A percentile compares a stretch with the other conserved stretches of the same genome.
These are phyloP conservation scores for Colletotrichum agaves DNA, from an alignment of 2,329 filamentous ascomycete genomes.

Conservation along the genomic window DNA sequence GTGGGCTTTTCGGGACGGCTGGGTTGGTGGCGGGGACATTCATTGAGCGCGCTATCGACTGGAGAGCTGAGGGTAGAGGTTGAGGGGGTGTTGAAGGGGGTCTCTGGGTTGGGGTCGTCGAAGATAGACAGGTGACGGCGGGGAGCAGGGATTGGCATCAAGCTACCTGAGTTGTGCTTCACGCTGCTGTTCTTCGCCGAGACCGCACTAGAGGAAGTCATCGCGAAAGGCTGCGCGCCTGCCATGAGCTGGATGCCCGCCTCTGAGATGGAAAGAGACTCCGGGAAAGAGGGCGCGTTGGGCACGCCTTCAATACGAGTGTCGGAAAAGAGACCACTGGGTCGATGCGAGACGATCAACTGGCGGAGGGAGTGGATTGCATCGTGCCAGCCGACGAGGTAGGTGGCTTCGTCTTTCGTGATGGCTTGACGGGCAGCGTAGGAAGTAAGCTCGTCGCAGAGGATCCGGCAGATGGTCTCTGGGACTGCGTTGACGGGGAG, in stretches of 20 bases:
- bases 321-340: neutral
- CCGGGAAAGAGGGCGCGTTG: neutral
- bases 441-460: neutral
- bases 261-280: neutral
- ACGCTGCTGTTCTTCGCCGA: no score
- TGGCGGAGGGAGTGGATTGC: constrained; percentile 8
- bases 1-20: neutral
- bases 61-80: neutral
- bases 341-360: neutral
- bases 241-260: no score
- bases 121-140: no score
- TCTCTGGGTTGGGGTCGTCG: no score
- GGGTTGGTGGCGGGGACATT: neutral
- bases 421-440: neutral
- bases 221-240: no score
- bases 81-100: constrained; percentile 1
- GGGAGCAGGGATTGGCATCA: no score
- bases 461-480: neutral
- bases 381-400: constrained; percentile 23
- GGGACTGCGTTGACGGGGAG: neutral
- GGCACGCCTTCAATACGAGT: neutral
- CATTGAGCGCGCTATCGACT: neutral
- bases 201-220: neutral
- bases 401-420: neutral
- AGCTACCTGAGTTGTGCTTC: no score